Conservation (phyloP, 371 early-diverging fungal species). For the Mortierella sp. region DNA sequence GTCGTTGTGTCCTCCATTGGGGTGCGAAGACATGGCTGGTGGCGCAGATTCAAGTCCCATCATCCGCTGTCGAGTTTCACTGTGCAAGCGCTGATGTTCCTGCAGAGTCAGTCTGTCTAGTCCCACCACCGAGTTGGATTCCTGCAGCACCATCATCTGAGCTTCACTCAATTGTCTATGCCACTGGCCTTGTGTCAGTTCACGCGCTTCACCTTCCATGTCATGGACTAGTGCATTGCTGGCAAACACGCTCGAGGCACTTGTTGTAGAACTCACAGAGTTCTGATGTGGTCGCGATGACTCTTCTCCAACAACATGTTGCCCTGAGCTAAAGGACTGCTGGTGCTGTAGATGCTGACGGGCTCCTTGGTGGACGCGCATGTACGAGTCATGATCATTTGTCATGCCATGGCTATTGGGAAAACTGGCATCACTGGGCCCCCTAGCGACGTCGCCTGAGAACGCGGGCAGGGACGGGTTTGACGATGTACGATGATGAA, state of each 20-base stretch:
- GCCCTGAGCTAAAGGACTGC: constrained; percentile 4
- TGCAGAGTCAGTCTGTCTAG: constrained; percentile 6
- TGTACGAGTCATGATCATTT: constrained; percentile 22
- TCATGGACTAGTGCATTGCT: not conserved
- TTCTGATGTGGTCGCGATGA: not conserved
- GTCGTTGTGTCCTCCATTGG: constrained; percentile 1
- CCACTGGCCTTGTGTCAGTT: constrained; percentile 4
- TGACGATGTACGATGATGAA: constrained; percentile 13
- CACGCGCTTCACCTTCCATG: not conserved
- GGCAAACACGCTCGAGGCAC: not conserved
- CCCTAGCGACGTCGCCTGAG: constrained; percentile 9
- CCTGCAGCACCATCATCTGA: constrained; percentile 16
- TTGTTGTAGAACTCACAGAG: not conserved
- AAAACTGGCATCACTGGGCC: constrained; percentile 23
- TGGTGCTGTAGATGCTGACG: constrained; percentile 2
- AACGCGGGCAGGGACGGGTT: constrained; percentile 2
- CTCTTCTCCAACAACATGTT: not conserved
- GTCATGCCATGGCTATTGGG: constrained; percentile 14
- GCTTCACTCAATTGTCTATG: constrained; percentile 23
- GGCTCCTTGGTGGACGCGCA: constrained; percentile 6
- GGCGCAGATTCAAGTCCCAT: constrained; percentile 8
- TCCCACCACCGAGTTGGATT: constrained; percentile 5
- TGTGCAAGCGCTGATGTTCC: constrained; percentile 8
- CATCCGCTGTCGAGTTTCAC: constrained; percentile 20
- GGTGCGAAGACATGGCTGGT: not conserved